Evolutionary conservation across 2,329 filamentous ascomycete species (phyloP).

Genomic region (Paecilomyces sp.): DNA sequence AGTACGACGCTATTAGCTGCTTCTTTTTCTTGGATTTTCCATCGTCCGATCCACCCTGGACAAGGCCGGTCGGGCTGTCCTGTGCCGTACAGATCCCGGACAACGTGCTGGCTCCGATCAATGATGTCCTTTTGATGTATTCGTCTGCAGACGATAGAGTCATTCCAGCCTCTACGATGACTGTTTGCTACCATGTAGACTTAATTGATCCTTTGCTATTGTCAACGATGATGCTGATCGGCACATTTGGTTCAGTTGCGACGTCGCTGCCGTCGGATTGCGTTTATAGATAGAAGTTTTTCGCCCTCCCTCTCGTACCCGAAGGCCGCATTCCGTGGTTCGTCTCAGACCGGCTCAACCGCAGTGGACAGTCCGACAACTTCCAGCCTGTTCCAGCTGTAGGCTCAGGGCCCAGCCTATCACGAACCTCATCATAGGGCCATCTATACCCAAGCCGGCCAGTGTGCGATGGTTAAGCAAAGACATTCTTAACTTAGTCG

Average conservation of each 20-base stretch:
- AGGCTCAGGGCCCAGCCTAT: neutral
- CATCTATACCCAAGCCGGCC: neutral
- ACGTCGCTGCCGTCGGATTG: neutral
- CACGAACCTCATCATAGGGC: neutral
- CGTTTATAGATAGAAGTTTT: neutral
- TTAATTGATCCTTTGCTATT: no score
- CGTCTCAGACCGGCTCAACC: neutral
- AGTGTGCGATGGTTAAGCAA: neutral
- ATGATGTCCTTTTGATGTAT: neutral
- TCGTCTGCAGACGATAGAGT: neutral
- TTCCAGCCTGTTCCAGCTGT: neutral
- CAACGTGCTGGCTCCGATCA: neutral
- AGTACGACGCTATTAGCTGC: neutral
- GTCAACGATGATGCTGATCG: neutral
- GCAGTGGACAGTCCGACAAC: neutral
- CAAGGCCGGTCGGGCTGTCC: neutral
- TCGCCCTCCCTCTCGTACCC: neutral
- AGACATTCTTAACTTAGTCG: neutral
- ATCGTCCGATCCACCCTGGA: neutral
- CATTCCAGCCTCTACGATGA: neutral
- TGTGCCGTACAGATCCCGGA: neutral
- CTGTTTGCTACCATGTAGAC: no score
- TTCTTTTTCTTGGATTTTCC: neutral
- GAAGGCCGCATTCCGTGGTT: neutral
- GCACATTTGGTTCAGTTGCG: neutral